A percentile compares a stretch with the other conserved stretches of the same genome.
phyloP scores from a whole-genome alignment of 208 protist genomes.

The Polymyxa betae region DNA sequence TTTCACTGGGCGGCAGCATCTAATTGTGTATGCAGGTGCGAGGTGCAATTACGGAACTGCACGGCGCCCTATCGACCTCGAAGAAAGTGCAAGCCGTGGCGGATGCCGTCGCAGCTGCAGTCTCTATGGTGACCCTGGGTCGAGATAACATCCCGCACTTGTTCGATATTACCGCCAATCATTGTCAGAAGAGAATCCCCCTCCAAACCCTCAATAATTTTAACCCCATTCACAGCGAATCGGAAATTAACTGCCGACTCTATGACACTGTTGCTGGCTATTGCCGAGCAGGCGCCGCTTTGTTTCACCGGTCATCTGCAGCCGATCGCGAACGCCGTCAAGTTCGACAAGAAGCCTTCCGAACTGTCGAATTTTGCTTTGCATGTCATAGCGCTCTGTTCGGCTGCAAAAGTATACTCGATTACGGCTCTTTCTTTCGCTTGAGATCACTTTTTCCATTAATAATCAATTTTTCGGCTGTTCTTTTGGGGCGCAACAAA shows the following conservation, averaged over 20 bases:
- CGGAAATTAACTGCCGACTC: not conserved
- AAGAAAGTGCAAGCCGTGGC: constrained; percentile 17
- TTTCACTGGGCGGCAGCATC: too few relatives aligned
- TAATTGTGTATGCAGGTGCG: not conserved
- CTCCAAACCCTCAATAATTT: too few relatives aligned
- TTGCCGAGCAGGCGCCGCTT: not conserved
- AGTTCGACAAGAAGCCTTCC: not conserved
- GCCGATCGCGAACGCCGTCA: not conserved
- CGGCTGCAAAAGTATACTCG: not conserved
- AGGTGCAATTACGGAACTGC: not conserved
- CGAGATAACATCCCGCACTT: not conserved
- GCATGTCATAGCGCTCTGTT: not conserved
- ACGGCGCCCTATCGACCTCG: not conserved
- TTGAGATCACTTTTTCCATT: not conserved
- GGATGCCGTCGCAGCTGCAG: not conserved
- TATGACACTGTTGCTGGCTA: not conserved
- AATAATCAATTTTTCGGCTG: too few relatives aligned
- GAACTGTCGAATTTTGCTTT: not conserved
- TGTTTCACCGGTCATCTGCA: not conserved
- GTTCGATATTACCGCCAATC: not conserved
- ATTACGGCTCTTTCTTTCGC: not conserved
- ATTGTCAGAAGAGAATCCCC: not conserved
- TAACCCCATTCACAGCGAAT: not conserved
- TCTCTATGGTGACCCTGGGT: constrained; percentile 10
- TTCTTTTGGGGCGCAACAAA: too few relatives aligned